Evolutionary conservation across 345 rosid genomes (phyloP).

Genomic region (Excoecaria cochinchinensis): DNA sequence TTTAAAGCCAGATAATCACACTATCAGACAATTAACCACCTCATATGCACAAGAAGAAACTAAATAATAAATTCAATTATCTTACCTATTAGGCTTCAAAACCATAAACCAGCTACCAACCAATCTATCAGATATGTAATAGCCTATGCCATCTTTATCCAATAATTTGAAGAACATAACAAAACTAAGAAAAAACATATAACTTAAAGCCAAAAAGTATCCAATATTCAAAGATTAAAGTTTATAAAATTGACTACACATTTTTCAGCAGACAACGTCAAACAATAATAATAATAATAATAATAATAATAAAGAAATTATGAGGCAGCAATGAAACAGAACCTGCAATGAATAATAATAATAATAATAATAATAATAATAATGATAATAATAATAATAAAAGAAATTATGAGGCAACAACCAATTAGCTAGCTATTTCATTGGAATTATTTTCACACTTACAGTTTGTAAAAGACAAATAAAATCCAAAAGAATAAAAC

Average conservation of each 20-base stretch:
- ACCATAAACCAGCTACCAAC: background rate
- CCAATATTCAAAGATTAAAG: too few relatives aligned
- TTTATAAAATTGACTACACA: background rate
- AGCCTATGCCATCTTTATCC: background rate
- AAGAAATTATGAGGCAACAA: too few relatives aligned
- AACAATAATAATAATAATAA: background rate
- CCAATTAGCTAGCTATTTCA: too few relatives aligned
- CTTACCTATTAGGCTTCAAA: background rate
- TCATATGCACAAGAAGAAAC: background rate
- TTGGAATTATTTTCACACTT: too few relatives aligned
- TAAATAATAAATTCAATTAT: background rate
- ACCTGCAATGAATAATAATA: too few relatives aligned
- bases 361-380: too few relatives aligned
- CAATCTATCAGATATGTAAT: background rate
- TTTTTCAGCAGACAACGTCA: background rate
- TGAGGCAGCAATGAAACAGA: too few relatives aligned
- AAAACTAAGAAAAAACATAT: background rate
- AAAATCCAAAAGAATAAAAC: too few relatives aligned
- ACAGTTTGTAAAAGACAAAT: too few relatives aligned
- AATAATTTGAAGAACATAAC: background rate
- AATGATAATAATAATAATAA: too few relatives aligned
- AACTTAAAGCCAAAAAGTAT: background rate
- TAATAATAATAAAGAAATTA: too few relatives aligned
- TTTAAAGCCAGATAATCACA: background rate
- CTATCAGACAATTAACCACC: background rate